Evolutionary conservation across 2,329 filamentous ascomycete genomes (phyloP).

Genomic region (Botrytis byssoidea): DNA sequence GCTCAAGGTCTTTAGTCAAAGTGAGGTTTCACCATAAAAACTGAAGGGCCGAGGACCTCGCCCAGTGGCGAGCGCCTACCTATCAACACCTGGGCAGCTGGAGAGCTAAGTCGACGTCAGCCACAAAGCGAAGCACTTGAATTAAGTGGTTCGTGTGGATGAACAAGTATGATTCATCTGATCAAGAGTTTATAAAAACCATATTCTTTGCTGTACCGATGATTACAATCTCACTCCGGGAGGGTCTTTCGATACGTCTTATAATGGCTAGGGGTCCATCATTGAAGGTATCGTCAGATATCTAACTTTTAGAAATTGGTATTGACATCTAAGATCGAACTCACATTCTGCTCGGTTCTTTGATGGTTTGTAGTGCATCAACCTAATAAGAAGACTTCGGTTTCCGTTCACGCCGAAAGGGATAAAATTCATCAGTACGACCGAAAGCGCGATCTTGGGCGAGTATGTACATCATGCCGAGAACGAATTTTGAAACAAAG

Average conservation of each 20-base stretch:
- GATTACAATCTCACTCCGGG: background rate
- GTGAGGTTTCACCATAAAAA: conserved; percentile 2
- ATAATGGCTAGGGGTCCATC: background rate
- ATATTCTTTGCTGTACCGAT: background rate
- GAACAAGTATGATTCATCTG: background rate
- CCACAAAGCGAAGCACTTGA: background rate
- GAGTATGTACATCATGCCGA: background rate
- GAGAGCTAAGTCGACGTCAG: background rate
- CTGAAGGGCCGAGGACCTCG: background rate
- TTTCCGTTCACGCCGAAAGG: background rate
- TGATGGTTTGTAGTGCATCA: background rate
- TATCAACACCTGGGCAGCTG: background rate
- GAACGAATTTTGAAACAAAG: background rate
- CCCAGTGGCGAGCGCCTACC: background rate
- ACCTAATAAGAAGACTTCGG: background rate
- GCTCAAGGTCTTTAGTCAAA: background rate
- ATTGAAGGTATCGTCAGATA: background rate
- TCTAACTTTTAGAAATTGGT: background rate
- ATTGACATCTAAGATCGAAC: background rate
- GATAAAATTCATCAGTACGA: background rate
- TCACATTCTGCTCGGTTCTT: too few species aligned
- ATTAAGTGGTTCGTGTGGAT: background rate
- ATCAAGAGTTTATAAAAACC: background rate
- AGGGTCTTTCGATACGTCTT: background rate
- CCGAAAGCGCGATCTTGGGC: background rate